Evolutionary conservation across 139 green algal species (phyloP).

Genomic region (Edaphochlamys debaryana): DNA sequence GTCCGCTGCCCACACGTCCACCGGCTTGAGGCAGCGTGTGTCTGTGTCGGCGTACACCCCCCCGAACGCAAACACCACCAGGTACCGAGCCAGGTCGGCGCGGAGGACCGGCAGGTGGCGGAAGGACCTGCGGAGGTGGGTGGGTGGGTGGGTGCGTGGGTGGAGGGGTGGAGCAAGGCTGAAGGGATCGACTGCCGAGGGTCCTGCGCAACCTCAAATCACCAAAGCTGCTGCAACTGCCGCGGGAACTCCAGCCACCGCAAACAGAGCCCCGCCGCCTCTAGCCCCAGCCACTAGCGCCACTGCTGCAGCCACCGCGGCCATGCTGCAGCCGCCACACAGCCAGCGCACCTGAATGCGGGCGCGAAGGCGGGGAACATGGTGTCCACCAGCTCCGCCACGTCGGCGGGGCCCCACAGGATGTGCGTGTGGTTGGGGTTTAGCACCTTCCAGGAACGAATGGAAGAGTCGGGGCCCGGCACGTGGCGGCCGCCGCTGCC

Average conservation of each 20-base stretch:
- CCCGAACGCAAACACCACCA: constrained; percentile 33
- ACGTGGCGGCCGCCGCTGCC: no score
- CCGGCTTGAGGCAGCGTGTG: constrained; percentile 19
- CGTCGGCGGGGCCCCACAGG: constrained; percentile 24
- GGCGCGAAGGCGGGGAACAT: constrained; percentile 33
- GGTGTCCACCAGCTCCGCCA: constrained; percentile 10
- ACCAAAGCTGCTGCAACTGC: no score
- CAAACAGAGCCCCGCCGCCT: no score
- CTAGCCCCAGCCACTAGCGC: no score
- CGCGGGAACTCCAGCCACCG: no score
- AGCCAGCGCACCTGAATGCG: background rate
- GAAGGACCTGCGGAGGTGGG: constrained; percentile 32
- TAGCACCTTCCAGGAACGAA: background rate
- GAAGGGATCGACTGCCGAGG: no score
- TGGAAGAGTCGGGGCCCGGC: background rate
- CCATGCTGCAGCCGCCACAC: no score
- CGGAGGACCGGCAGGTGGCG: constrained; percentile 1
- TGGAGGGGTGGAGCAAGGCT: no score
- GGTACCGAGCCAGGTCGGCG: constrained; percentile 42
- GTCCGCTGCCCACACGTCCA: constrained; percentile 17
- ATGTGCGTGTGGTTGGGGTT: constrained; percentile 40
- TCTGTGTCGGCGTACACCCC: constrained; percentile 38
- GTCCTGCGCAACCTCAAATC: no score
- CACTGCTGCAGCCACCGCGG: no score
- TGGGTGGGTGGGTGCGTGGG: no score